Percentiles rank a stretch among this genome's conserved stretches.
Conservation (phyloP, 1,284 basidiomycete genomes). For the Earliella scabrosa region DNA sequence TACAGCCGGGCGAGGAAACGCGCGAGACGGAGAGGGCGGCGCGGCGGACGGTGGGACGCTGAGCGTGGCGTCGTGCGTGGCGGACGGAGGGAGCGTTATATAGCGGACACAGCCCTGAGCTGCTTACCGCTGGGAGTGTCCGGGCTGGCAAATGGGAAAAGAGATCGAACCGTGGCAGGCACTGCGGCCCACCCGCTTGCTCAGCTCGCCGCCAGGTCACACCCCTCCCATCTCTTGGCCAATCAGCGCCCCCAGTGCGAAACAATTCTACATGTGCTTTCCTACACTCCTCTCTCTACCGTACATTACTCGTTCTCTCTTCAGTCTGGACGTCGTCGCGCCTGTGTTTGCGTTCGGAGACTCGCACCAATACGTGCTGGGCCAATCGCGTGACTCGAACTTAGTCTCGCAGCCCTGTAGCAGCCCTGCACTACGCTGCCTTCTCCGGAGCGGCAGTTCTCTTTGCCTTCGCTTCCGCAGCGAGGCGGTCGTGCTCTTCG, state of each 20-base stretch:
- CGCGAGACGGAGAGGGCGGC: not conserved
- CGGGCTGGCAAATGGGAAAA: slow-evolving; percentile 7
- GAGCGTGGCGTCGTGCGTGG: not conserved
- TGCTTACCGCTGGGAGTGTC: slow-evolving; percentile 2
- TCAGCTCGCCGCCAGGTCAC: not conserved
- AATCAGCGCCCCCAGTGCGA: slow-evolving; percentile 1
- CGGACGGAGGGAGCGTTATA: not conserved
- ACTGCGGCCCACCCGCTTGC: slow-evolving; percentile 4
- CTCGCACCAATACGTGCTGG: not conserved
- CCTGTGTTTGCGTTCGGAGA: not conserved
- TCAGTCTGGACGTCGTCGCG: too few species aligned
- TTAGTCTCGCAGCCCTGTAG: not conserved
- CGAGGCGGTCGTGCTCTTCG: slow-evolving; percentile 75
- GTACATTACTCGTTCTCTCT: not conserved
- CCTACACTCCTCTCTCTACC: not conserved
- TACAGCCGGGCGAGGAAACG: not conserved
- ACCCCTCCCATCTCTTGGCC: slow-evolving; percentile 3
- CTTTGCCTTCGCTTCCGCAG: slow-evolving; percentile 35
- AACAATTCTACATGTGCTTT: not conserved
- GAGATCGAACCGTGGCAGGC: slow-evolving; percentile 4
- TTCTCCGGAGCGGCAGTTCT: not conserved
- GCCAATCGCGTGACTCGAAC: not conserved
- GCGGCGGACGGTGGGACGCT: not conserved
- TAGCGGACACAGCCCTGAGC: not conserved
- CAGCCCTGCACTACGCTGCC: not conserved